Evolutionary conservation across 768 basidiomycete species (phyloP).

Genomic region (Sarcomyxa edulis): DNA sequence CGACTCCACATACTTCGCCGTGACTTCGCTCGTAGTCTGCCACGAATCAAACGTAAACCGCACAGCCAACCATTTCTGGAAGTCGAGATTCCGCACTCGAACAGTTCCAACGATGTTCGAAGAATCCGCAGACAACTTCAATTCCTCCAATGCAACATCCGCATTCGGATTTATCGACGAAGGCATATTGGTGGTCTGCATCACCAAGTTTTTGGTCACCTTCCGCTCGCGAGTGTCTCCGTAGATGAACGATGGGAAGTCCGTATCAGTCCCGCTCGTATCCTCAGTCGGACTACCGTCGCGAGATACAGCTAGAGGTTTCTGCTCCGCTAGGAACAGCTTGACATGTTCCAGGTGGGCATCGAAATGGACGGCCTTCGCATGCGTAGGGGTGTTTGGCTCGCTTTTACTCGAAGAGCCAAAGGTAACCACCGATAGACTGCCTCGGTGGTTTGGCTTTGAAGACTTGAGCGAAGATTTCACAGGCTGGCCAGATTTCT

Average conservation of each 20-base stretch:
- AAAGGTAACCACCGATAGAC: constrained; percentile 47
- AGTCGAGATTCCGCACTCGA: constrained; percentile 81
- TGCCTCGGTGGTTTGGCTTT: constrained; percentile 43
- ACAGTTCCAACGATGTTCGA: constrained; percentile 64
- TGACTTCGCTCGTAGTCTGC: constrained; percentile 95
- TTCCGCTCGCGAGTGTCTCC: constrained; percentile 30
- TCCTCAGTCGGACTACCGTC: constrained; percentile 86
- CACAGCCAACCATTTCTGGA: constrained; percentile 80
- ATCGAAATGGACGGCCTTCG: constrained; percentile 92
- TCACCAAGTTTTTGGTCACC: constrained; percentile 37
- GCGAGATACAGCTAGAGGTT: constrained; percentile 88
- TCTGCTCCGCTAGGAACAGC: constrained; percentile 91
- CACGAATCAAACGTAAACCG: constrained; percentile 93
- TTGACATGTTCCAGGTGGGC: constrained; percentile 90
- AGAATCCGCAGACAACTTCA: constrained; percentile 47
- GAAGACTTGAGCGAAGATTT: constrained; percentile 85
- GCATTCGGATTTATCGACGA: constrained; percentile 26
- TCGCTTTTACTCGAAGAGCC: constrained; percentile 58
- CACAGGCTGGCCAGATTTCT: constrained; percentile 92
- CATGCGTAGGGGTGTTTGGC: constrained; percentile 71
- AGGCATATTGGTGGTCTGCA: constrained; percentile 70
- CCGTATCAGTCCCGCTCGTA: constrained; percentile 74
- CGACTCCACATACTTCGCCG: constrained; percentile 57
- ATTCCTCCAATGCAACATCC: constrained; percentile 50
- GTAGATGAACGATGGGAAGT: constrained; percentile 68